These are phyloP conservation scores for Cynanchum wilfordii DNA, from an alignment of 257 asterid species.

Conservation along the genomic window DNA sequence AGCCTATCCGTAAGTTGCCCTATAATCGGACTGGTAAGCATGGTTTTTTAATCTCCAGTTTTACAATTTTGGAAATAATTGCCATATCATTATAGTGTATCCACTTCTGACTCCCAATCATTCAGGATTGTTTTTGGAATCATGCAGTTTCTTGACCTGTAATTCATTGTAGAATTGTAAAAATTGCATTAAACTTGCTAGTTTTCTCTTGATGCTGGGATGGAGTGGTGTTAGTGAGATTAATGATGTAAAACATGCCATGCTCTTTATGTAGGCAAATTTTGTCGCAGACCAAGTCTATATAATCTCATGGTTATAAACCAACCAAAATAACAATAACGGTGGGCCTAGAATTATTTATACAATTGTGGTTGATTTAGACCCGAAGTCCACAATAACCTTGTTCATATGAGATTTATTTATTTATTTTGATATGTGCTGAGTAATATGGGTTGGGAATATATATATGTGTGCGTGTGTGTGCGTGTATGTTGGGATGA, in stretches of 20 bases:
- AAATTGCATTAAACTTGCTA: not conserved
- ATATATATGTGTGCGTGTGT: no score
- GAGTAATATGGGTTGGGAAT: not conserved
- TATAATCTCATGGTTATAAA: no score
- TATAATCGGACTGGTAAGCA: conserved; percentile 80
- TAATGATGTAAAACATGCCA: not conserved
- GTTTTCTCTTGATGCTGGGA: not conserved
- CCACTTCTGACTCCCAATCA: not conserved
- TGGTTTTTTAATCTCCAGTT: not conserved
- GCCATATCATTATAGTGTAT: not conserved
- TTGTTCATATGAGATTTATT: no score
- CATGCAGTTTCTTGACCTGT: not conserved
- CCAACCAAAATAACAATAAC: no score
- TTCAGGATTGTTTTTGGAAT: not conserved
- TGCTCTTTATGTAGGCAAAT: not conserved
- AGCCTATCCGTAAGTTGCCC: conserved; percentile 88
- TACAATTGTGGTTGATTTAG: no score
- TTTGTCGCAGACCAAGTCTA: no score
- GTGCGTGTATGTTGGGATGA: no score
- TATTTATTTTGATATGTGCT: not conserved
- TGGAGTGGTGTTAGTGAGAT: not conserved
- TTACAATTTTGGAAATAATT: not conserved
- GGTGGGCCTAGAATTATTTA: no score
- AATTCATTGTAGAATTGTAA: not conserved
- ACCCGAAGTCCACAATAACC: no score